Evolutionary conservation across 1,139 yeast genomes (phyloP), one percentile per base, ranked within the genome.

Genomic region (Yamadazyma kanchanaburiensis): DNA sequence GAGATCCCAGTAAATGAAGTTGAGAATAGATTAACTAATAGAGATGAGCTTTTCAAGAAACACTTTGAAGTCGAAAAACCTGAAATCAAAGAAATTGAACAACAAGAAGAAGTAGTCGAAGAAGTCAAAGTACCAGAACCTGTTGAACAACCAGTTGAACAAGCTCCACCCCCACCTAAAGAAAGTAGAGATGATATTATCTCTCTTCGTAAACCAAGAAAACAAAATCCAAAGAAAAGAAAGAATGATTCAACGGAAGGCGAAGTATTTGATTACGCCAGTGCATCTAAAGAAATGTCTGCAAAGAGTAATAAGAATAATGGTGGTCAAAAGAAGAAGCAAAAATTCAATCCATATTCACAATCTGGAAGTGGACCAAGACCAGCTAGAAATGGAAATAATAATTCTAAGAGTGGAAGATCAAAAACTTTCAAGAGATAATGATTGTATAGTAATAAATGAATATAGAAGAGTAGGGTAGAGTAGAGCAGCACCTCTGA

Each of bases 291-390:
- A 18, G 20, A 18, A 18, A 18, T 8, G 20, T 7, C 20, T 8
- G 7, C 20, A 8, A 41, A 46, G 8, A 34, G 34, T 6, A 42
- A 44, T 12, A 45, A 47, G 30, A 15, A 27, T 15, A 39, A 43
- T 8, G 33, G n/a, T n/a, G n/a, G n/a, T n/a, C n/a, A 33, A 7
- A 43, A 47, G 28, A 73, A 68, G 46, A 73, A 71, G 48, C 65
- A 71, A 36, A 59, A 71, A 3, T 81, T 77, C 42, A 82, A 81
- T 54, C 88, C 89, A 3, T 80, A 78, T 43, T 51, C 64, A 5
- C 53, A 51, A 32, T 64, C 61, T 5, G 59, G 65, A 21, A 60
- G 58, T 21, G 80, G 77, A 4, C 82, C 81, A 6, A 57, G 56
- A 42, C 66, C 72, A 6, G 70, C 72, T 3, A 77, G 74, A 53